A percentile compares a stretch with the other conserved stretches of the same genome.
Evolutionary conservation across 805 yeast species (phyloP).

Genomic region (Candida quercuum): DNA sequence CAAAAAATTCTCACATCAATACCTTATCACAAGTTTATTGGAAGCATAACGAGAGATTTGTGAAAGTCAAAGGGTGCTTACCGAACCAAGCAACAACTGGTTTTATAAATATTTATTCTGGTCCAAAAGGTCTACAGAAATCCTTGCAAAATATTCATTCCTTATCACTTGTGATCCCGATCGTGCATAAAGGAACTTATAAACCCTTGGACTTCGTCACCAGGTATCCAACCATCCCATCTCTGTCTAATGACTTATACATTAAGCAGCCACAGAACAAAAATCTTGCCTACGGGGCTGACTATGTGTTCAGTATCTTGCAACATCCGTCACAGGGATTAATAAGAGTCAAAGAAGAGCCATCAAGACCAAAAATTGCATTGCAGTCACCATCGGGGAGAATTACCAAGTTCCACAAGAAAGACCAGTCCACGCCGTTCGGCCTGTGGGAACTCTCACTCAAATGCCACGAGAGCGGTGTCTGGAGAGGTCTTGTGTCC

Average conservation of each 20-base stretch:
- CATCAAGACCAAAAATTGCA: slow-evolving; percentile 49
- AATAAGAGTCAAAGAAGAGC: background rate
- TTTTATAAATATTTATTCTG: slow-evolving; percentile 69
- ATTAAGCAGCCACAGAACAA: slow-evolving; percentile 80
- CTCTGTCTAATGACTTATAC: slow-evolving; percentile 70
- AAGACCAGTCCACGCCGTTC: slow-evolving; percentile 39
- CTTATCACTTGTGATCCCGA: slow-evolving; percentile 66
- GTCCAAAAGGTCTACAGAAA: slow-evolving; percentile 53
- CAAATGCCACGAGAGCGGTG: slow-evolving; percentile 65
- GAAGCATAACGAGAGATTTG: slow-evolving; percentile 57
- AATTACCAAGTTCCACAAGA: slow-evolving; percentile 51
- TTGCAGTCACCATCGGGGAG: slow-evolving; percentile 85
- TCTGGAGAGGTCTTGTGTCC: slow-evolving; percentile 78
- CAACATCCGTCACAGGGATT: slow-evolving; percentile 37
- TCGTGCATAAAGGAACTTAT: slow-evolving; percentile 63
- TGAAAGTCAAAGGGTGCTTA: slow-evolving; percentile 73
- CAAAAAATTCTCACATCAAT: slow-evolving; percentile 34
- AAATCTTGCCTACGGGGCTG: slow-evolving; percentile 47
- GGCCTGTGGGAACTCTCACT: slow-evolving; percentile 59
- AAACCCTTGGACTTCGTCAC: slow-evolving; percentile 65
- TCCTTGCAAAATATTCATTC: slow-evolving; percentile 58
- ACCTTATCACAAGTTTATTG: slow-evolving; percentile 79
- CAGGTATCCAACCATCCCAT: slow-evolving; percentile 65
- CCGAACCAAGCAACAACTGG: slow-evolving; percentile 72
- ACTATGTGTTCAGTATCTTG: slow-evolving; percentile 58